A percentile compares a stretch with the other conserved stretches of the same genome.
These are phyloP conservation scores for Arthrinium puccinioides DNA, from an alignment of 2,329 filamentous ascomycete species.

Conservation along the genomic window DNA sequence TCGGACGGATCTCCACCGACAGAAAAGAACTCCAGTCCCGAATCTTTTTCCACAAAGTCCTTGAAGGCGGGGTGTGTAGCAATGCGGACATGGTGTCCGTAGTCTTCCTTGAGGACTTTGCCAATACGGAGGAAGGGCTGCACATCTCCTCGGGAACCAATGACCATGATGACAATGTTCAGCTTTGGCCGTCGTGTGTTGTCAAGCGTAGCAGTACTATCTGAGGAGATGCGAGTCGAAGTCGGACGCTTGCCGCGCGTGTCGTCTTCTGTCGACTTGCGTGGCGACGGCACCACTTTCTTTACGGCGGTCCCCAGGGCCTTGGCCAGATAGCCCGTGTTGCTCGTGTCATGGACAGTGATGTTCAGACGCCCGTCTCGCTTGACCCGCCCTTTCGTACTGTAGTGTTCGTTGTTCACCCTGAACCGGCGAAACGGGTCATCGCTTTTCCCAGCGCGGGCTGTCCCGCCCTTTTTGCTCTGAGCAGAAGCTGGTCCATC, in stretches of 20 bases:
- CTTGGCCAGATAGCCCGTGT: constrained; percentile 66
- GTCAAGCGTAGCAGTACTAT: constrained; percentile 22
- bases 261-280: constrained; percentile 18
- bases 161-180: constrained; percentile 80
- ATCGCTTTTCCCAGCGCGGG: too few relatives aligned
- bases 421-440: constrained; percentile 46
- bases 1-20: constrained; percentile 74
- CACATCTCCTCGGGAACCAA: constrained; percentile 72
- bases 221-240: constrained; percentile 19
- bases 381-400: constrained; percentile 57
- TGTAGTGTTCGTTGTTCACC: constrained; percentile 57
- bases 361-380: constrained; percentile 66
- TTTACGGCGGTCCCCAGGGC: constrained; percentile 59
- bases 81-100: constrained; percentile 69
- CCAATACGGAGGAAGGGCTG: constrained; percentile 75
- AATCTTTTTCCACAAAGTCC: constrained; percentile 67
- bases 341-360: constrained; percentile 62
- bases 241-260: constrained; percentile 6
- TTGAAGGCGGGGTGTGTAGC: constrained; percentile 74
- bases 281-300: constrained; percentile 37
- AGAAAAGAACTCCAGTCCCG: constrained; percentile 71
- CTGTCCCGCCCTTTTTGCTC: constrained; percentile 7
- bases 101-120: constrained; percentile 61
- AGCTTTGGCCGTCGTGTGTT: constrained; percentile 39
- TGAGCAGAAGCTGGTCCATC: constrained; percentile 1